Percentiles rank a stretch among this genome's conserved stretches.
Conservation (phyloP, 2,329 filamentous ascomycete species). For the Stagonosporopsis tanaceti region DNA sequence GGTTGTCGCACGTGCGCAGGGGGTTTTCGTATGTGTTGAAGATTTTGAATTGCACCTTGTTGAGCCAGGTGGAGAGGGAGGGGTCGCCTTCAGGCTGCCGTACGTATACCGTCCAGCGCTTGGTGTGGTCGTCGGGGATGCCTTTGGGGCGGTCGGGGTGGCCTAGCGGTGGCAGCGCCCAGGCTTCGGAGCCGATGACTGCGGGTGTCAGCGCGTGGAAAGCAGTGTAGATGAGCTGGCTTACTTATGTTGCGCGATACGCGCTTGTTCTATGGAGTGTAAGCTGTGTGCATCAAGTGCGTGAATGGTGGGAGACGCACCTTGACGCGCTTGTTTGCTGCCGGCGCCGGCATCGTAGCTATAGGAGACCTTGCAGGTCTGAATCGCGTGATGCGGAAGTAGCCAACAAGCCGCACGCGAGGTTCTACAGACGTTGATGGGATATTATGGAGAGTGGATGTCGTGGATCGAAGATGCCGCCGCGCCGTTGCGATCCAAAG, state of each 20-base stretch:
- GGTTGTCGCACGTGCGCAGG: conserved; percentile 75
- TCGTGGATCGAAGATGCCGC: not conserved
- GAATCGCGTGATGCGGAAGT: no score
- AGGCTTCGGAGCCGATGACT: conserved; percentile 61
- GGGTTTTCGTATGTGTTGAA: conserved; percentile 96
- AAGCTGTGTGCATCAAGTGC: not conserved
- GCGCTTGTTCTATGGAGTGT: conserved; percentile 48
- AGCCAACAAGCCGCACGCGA: not conserved
- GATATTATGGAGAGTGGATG: not conserved
- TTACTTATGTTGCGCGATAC: conserved; percentile 52
- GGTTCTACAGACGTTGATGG: not conserved
- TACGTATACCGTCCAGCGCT: conserved; percentile 95
- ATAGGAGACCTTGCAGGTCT: not conserved
- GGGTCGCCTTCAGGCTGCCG: conserved; percentile 83
- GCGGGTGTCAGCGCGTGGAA: conserved; percentile 34
- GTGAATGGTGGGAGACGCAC: conserved; percentile 15
- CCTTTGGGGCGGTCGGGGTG: conserved; percentile 68
- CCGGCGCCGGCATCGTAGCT: conserved; percentile 59
- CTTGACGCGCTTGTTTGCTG: conserved; percentile 63
- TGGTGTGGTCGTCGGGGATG: conserved; percentile 89
- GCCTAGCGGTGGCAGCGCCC: conserved; percentile 72
- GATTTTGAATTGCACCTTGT: conserved; percentile 97
- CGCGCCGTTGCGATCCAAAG: not conserved
- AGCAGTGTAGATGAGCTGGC: not conserved
- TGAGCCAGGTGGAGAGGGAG: conserved; percentile 93